Base-by-base conservation (phyloP, 2,329 filamentous ascomycete genomes). In the Fusarium xyrophilum region DNA sequence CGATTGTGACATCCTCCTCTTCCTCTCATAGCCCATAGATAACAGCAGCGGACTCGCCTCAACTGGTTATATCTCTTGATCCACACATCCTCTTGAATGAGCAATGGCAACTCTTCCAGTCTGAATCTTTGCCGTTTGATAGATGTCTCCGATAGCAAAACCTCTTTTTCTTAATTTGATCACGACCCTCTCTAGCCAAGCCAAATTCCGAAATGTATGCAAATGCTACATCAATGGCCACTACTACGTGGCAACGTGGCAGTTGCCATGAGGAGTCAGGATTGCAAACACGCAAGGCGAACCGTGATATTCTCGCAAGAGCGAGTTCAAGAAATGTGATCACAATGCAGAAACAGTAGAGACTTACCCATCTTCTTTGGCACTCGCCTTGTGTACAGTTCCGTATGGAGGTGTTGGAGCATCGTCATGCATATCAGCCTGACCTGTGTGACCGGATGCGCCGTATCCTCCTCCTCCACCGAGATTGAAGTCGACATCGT, bases 401-500 rank as follows among this genome's bases (percentile, higher is more conserved):
- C 79, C 78, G 36, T 78, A 77, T 6, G 75, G 79, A 48, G 74
- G 75, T 38, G 79, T 72, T 32, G 72, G 70, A 40, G 64, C 71
- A 23, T 73, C 74, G 30, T 79, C 76, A 27, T 80, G 77, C 43
- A 75, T 56, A 28, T 56, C 23, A 44, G 44, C 25, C 38, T 74
- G 75, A 55, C 59, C 59, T 56, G 71, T 77, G 60, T 76, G 74
- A 65, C 77, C 78, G 46, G 73, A 78, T 51, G 63, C 67, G 39
- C 52, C 42, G 60, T 69, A 70, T 44, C 63, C 65, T 64, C 75
- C 75, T 17, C 84, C 75, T 14, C 84, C 84, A 43, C 85, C 85
- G 15, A 87, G 77, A 69, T 87, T 86, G 76, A 88, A 87, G 70
- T 88, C 85, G 57, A 88, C 84, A 40, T 88, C 85, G 66, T 86